A percentile compares a stretch with the other conserved stretches of the same genome.
Evolutionary conservation across 805 yeast species (phyloP).

Genomic region (Metschnikowia noctiluminum): DNA sequence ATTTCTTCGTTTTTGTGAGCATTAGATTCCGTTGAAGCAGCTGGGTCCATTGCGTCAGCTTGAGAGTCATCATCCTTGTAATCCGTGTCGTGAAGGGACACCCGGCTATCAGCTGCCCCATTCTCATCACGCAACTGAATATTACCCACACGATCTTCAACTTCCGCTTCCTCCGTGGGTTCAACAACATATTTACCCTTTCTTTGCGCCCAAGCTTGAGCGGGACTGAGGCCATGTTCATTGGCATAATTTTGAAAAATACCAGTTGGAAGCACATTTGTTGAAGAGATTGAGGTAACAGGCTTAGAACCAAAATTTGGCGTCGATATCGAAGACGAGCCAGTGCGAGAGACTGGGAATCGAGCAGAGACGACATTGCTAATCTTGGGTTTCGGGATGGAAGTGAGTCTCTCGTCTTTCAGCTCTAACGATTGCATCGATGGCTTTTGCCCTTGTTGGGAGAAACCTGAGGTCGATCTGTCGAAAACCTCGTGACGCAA

Average conservation of each 20-base stretch:
- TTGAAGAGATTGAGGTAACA: background rate
- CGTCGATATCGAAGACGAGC: slow-evolving; percentile 15
- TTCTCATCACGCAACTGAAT: no score
- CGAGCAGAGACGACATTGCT: slow-evolving; percentile 49
- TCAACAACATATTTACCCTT: slow-evolving; percentile 61
- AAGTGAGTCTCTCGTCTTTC: slow-evolving; percentile 53
- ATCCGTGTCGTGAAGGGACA: no score
- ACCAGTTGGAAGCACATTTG: slow-evolving; percentile 26
- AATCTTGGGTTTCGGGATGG: slow-evolving; percentile 63
- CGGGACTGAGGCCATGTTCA: slow-evolving; percentile 83
- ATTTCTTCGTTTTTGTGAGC: no score
- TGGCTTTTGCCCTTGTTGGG: no score
- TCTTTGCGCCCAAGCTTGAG: slow-evolving; percentile 93
- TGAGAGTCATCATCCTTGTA: no score
- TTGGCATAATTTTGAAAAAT: slow-evolving; percentile 39
- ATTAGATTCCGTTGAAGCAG: no score
- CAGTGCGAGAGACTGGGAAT: slow-evolving; percentile 35
- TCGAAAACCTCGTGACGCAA: no score
- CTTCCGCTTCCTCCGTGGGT: slow-evolving; percentile 13
- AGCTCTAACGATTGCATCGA: no score
- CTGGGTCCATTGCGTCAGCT: no score
- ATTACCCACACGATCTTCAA: background rate
- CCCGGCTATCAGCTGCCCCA: no score
- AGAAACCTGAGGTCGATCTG: no score
- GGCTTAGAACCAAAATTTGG: slow-evolving; percentile 12